Evolutionary conservation across 176 grass and related monocot genomes (phyloP), one percentile per base, ranked within the genome.

Genomic region (Otatea glauca): DNA sequence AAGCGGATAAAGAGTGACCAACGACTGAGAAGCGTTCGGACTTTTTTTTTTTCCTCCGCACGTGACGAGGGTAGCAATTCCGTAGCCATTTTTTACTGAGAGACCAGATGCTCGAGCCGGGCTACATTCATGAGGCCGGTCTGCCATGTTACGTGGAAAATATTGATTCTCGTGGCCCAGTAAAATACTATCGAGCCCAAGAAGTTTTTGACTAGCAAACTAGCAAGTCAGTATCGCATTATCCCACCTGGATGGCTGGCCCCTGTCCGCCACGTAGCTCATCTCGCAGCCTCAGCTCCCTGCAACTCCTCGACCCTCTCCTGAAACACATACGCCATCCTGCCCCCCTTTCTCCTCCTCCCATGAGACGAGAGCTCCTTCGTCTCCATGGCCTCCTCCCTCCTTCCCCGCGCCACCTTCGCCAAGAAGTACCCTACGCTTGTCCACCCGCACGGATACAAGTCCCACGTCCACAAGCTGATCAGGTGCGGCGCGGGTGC

Each of bases 351-450:
- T 4, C 48, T 50, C 75, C 59, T 79, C 65, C 35, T 71, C 50
- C 44, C 56, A 81, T 88, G 78, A 86, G 87, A 73, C 54, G 78
- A 86, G 87, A 68, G 62, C 66, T 24, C 44, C 34, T 11, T 72
- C 86, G 17, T 72, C 51, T 55, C 88, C 88, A 88, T 93, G 92
- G 85, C 88, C 74, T 77, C 81, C 37, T 90, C 72, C 75, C 80
- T 80, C 79, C 76, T 91, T 9, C 34, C 69, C 65, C 86, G 32
- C 56, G 32, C 75, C 83, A 79, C 74, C 12, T 65, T 83, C 84
- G 59, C 76, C 75, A 77, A 62, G 7, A 86, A 70, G 73, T 13
- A 86, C 56, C 50, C 24, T 34, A 27, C 70, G 0, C 18, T 80
- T 65, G 56, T 78, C 17, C 79, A 83, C 58, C 50, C 53, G 0